Evolutionary conservation across 305 asterid genomes (phyloP).

Genomic region (Andrographis paniculata): DNA sequence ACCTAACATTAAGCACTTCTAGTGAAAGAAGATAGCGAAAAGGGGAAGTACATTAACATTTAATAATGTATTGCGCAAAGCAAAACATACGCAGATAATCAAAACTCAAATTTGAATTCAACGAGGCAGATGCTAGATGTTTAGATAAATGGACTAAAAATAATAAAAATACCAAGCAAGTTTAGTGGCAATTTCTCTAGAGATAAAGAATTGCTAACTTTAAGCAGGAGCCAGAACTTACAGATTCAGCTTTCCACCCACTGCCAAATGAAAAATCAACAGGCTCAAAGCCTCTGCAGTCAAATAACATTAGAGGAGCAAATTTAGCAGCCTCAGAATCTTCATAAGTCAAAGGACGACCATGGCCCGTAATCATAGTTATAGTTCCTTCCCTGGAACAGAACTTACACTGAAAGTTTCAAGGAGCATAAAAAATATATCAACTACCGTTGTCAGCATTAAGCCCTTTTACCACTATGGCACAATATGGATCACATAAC

Average conservation of each 20-base stretch:
- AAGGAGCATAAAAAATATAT: neutral
- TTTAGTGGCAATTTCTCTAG: neutral
- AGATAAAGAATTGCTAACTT: slow-evolving; percentile 1
- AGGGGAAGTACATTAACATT: too few relatives aligned
- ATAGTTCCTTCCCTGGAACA: slow-evolving; percentile 83
- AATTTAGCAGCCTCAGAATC: slow-evolving; percentile 41
- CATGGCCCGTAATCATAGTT: slow-evolving; percentile 64
- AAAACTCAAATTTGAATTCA: slow-evolving; percentile 1
- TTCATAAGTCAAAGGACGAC: slow-evolving; percentile 57
- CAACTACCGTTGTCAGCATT: too few relatives aligned
- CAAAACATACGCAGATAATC: neutral
- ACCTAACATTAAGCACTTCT: neutral
- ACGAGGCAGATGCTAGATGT: neutral
- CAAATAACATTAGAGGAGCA: slow-evolving; percentile 75
- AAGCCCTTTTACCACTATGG: too few relatives aligned
- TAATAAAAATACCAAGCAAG: neutral
- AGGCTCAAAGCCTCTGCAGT: slow-evolving; percentile 93
- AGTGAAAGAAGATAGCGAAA: neutral
- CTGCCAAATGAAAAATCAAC: slow-evolving; percentile 58
- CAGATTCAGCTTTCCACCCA: slow-evolving; percentile 88
- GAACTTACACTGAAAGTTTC: slow-evolving; percentile 67
- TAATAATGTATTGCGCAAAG: too few relatives aligned
- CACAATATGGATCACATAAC: too few relatives aligned
- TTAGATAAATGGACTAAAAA: slow-evolving; percentile 5
- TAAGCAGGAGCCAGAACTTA: slow-evolving; percentile 29